Conservation (phyloP, 352 stramenopile species). For the Globisporangium recalcitrans region DNA sequence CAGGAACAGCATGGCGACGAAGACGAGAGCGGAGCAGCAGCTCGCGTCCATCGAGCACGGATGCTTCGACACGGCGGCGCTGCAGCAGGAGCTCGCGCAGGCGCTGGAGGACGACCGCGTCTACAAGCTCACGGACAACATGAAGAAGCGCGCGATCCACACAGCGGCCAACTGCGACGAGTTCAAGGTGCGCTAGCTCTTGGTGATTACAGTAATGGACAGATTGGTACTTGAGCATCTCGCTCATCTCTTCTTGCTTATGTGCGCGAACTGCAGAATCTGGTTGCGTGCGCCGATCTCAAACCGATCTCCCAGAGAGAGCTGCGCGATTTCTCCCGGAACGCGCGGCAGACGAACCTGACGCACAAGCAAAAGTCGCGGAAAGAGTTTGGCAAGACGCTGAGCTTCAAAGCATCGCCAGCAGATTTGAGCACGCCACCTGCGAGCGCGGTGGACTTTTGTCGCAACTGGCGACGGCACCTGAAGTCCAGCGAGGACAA, state of each 20-base stretch:
- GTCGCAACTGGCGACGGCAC: slow-evolving; percentile 64
- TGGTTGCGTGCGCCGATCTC: slow-evolving; percentile 78
- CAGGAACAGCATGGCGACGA: slow-evolving; percentile 19
- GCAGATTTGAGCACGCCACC: slow-evolving; percentile 29
- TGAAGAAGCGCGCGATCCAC: slow-evolving; percentile 88
- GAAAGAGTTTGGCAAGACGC: slow-evolving; percentile 25
- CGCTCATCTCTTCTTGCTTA: neutral
- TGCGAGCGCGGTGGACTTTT: slow-evolving; percentile 49
- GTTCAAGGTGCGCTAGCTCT: slow-evolving; percentile 50
- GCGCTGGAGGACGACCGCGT: slow-evolving; percentile 76
- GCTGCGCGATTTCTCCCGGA: slow-evolving; percentile 48
- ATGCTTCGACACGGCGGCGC: slow-evolving; percentile 60
- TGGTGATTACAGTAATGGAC: too few relatives aligned
- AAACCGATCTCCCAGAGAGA: slow-evolving; percentile 78
- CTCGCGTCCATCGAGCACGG: slow-evolving; percentile 79
- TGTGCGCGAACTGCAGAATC: slow-evolving; percentile 45
- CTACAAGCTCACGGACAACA: slow-evolving; percentile 81
- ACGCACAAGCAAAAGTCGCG: slow-evolving; percentile 40
- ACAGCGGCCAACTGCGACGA: slow-evolving; percentile 81
- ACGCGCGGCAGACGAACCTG: slow-evolving; percentile 57
- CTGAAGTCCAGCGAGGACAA: slow-evolving; percentile 54
- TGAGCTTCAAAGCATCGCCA: slow-evolving; percentile 23
- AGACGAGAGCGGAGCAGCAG: slow-evolving; percentile 20
- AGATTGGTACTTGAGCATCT: neutral
- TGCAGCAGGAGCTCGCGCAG: slow-evolving; percentile 66